Evolutionary conservation across 345 rosid species (phyloP), one percentile per base, ranked within the genome.

Genomic region (Linum usitatissimum): DNA sequence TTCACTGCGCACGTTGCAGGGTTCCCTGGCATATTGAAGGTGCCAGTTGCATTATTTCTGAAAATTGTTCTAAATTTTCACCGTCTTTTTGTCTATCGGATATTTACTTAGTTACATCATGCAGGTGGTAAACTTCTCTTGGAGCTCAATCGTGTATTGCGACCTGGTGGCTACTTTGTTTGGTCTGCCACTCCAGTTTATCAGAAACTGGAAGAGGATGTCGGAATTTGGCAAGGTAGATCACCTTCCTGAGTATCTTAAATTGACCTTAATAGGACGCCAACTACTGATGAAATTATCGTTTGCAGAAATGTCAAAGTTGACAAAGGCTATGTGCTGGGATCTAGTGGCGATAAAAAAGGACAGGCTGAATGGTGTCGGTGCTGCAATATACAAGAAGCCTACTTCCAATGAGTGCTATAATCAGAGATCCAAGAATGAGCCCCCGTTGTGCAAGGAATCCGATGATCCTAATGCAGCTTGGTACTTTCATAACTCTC

Each of bases 171-270:
- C 60, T 84, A 81, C 83, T 91, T 91, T 79, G 76, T 91, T 71
- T 91, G 96, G 96, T 91, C 97, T 69, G 97, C 97, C 72, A 88
- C 97, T 77, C 97, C 97, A 62, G 91, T 91, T 67, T 91, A 91
- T 83, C 96, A 84, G 80, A 84, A 84, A 70, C 73, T 65, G 21
- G 45, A 75, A 18, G 96, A 84, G 60, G 99, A 93, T 77, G 90
- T 84, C 69, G 86, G 69, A 68, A 93, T 93, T 53, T 90, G 97
- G 96, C 75, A 87, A 60, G 97, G 99, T 93, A 66, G 55, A 59
- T 75, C n/a, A 48, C 45, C 20, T 62, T 57, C 15, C 48, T 57
- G 57, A 18, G 28, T 53, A 19, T 63, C 48, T 55, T 57, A 12
- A 18, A 59, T 63, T 70, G 70, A 63, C 60, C 64, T 71, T 69